Percentiles rank a stretch among this genome's conserved stretches.
phyloP scores from a whole-genome alignment of 306 rosid species.

The Vachellia pachyceras region DNA sequence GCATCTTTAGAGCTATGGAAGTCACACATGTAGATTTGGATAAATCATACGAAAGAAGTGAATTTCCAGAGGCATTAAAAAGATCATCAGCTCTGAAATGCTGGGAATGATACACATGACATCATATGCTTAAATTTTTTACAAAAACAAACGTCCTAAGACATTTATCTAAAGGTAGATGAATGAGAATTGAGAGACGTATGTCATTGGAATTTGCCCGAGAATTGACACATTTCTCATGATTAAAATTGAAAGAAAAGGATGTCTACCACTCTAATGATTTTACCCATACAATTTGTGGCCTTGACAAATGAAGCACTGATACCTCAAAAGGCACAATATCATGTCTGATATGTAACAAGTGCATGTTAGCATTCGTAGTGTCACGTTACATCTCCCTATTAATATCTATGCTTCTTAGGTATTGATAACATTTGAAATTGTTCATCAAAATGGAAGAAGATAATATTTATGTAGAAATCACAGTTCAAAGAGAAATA shows the following conservation, averaged over 20 bases:
- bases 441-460: conserved; percentile 21
- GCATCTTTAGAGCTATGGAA: conserved; percentile 76
- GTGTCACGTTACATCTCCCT: not conserved
- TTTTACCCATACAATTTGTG: conserved; percentile 29
- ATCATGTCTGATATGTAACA: not conserved
- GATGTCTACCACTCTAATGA: conserved; percentile 20
- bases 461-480: not conserved
- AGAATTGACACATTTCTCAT: conserved; percentile 27
- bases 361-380: not conserved
- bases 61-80: conserved; percentile 40
- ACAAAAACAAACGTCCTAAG: conserved; percentile 41
- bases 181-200: conserved; percentile 30
- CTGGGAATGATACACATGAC: conserved; percentile 35
- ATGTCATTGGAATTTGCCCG: conserved; percentile 33
- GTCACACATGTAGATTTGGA: conserved; percentile 53
- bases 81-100: conserved; percentile 37
- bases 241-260: conserved; percentile 14
- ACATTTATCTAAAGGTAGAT: conserved; percentile 35
- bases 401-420: not conserved
- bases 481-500: conserved; percentile 14
- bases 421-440: conserved; percentile 13
- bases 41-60: conserved; percentile 34
- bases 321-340: not conserved
- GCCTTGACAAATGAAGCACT: conserved; percentile 13
- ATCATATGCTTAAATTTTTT: conserved; percentile 46